Evolutionary conservation across 768 basidiomycete species (phyloP).

Genomic region (Tulasnella sp.): DNA sequence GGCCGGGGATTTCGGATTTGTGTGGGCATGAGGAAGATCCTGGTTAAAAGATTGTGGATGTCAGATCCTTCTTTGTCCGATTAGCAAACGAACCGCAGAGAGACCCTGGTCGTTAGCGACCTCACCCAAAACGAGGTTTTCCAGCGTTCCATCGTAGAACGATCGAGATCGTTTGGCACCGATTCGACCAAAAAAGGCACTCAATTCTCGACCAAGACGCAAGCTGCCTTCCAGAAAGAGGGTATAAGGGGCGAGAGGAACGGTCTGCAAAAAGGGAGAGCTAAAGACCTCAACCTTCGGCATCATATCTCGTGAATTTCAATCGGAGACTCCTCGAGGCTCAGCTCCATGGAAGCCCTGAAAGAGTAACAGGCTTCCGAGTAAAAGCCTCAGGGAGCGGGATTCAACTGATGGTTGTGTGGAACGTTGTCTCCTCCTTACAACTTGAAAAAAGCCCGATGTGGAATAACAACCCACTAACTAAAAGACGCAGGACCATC

Average conservation of each 20-base stretch:
- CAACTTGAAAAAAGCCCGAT: not conserved
- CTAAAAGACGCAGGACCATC: not conserved
- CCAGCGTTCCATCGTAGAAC: not conserved
- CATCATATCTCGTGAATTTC: not conserved
- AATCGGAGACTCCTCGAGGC: not conserved
- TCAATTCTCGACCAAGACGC: not conserved
- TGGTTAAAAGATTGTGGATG: not conserved
- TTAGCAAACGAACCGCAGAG: not conserved
- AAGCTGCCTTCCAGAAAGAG: not conserved
- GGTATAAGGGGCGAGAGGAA: not conserved
- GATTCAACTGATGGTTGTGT: not conserved
- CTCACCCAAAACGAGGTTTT: not conserved
- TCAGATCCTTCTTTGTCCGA: not conserved
- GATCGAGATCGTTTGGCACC: not conserved
- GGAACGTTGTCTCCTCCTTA: not conserved
- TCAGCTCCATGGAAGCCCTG: not conserved
- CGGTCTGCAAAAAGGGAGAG: not conserved
- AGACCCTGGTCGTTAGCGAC: not conserved
- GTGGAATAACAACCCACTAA: not conserved
- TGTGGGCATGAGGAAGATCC: not conserved
- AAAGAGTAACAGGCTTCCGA: not conserved
- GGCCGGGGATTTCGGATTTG: not conserved
- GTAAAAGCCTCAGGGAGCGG: not conserved
- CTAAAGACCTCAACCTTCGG: not conserved
- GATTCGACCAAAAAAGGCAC: not conserved